phyloP scores from a whole-genome alignment of 2,329 filamentous ascomycete species.

The Sporothrix euskadiensis region DNA sequence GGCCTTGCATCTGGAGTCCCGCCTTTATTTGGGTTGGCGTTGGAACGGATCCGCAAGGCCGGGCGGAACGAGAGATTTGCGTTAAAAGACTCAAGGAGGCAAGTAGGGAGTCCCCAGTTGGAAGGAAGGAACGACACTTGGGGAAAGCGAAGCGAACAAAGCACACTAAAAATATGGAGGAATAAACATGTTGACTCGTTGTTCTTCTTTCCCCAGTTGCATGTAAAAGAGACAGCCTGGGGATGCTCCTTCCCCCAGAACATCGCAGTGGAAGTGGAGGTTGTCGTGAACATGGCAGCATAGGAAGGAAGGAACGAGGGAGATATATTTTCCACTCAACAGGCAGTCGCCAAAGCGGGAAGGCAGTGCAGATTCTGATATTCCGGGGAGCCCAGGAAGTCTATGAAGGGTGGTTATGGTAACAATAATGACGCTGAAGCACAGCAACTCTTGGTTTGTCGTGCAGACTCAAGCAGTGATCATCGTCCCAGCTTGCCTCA shows the following conservation, averaged over 20 bases:
- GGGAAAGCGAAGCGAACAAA: background rate
- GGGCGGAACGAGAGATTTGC: conserved; percentile 23
- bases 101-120: too few relatives aligned
- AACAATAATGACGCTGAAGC: background rate
- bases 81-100: background rate
- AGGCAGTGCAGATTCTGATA: conserved; percentile 8
- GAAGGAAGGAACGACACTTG: background rate
- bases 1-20: conserved; percentile 2
- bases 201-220: background rate
- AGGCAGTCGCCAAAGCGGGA: background rate
- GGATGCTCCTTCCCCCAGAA: background rate
- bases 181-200: background rate
- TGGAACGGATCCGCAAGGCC: conserved; percentile 27
- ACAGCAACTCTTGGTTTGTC: background rate
- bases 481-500: background rate
- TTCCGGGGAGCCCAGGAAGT: conserved; percentile 4
- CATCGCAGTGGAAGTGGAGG: background rate
- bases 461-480: background rate
- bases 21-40: conserved; percentile 7
- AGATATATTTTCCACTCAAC: background rate
- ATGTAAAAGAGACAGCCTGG: background rate
- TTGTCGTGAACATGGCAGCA: background rate
- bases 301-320: background rate
- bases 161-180: background rate
- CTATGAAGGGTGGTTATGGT: conserved; percentile 15